phyloP scores from a whole-genome alignment of 2,329 filamentous ascomycete species.

The Colletotrichum godetiae region DNA sequence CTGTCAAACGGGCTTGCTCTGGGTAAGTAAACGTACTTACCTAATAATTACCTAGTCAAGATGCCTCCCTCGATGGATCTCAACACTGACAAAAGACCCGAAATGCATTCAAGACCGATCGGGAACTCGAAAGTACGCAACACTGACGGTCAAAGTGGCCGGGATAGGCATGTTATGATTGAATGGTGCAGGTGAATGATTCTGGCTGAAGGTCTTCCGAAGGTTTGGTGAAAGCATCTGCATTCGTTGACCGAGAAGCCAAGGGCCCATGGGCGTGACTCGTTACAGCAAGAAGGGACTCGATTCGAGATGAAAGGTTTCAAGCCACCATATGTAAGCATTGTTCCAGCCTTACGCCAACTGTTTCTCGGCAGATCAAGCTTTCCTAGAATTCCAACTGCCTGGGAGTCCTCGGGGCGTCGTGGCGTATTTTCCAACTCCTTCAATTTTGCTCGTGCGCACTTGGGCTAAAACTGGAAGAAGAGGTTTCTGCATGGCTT shows the following conservation, averaged over 20 bases:
- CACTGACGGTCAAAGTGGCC: not conserved
- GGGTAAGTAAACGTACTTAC: too few relatives aligned
- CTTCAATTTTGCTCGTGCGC: not conserved
- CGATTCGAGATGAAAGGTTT: not conserved
- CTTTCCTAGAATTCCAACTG: not conserved
- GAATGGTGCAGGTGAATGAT: not conserved
- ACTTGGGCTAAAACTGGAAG: not conserved
- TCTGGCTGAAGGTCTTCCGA: too few relatives aligned
- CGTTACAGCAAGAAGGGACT: not conserved
- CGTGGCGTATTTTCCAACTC: not conserved
- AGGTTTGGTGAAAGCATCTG: too few relatives aligned
- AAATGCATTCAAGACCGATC: not conserved
- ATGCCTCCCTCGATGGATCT: not conserved
- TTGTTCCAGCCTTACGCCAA: conserved; percentile 19
- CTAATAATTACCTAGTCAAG: not conserved
- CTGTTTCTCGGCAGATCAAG: not conserved
- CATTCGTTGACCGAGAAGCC: too few relatives aligned
- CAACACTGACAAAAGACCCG: not conserved
- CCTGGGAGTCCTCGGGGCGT: not conserved
- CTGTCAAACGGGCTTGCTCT: not conserved
- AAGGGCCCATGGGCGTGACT: too few relatives aligned
- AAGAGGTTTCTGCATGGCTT: not conserved
- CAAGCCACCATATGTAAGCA: not conserved
- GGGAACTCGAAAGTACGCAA: not conserved
- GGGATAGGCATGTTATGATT: not conserved